Evolutionary conservation across 1,284 basidiomycete species (phyloP), one percentile per base, ranked within the genome.

Genomic region (Thelephora terrestris): DNA sequence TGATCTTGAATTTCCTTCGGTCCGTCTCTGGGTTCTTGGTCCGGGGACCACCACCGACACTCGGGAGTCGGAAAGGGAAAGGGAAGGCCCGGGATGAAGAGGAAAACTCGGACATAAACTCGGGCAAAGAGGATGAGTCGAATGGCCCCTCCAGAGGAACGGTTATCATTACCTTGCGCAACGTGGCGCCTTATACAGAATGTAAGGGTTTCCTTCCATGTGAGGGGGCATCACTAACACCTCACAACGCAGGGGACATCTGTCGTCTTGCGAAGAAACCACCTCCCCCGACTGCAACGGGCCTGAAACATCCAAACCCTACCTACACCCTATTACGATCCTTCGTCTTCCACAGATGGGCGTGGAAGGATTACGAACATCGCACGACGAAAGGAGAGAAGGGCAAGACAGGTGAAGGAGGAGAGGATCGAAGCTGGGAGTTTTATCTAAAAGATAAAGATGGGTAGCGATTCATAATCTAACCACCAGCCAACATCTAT

Each of bases 311-410:
- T 10, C 64, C 68, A 7, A 88, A 85, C 60, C 85, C 89, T 4
- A 69, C 65, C 9, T 97, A 88, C 61, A 75, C 68, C 2, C 72
- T 91, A 4, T 66, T 93, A 43, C 75, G 91, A 21, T 93, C 90
- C 1, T 97, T 95, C 63, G 73, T 69, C 21, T 99, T 99, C 58
- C 70, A 81, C 42, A 74, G 89, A 23, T 64, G 63, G 12, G 60
- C 70, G 1, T 98, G 91, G 80, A 75, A 76, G 44, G 91, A 89
- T 0, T 98, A 97, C 58, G 82, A 84, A 55, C 94, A 98, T 66
- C 71, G 90, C 10, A 85, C 95, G 75, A 97, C 94, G 1, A 86
- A 94, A 55, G 93, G 93, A 12, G 81, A 79, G 58, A 67, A 82
- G 17, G 81, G 79, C 5, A 85, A 65, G 54, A 80, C 81, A 0